Conservation (phyloP, 106 monocot species). For the Vanilla planifolia region DNA sequence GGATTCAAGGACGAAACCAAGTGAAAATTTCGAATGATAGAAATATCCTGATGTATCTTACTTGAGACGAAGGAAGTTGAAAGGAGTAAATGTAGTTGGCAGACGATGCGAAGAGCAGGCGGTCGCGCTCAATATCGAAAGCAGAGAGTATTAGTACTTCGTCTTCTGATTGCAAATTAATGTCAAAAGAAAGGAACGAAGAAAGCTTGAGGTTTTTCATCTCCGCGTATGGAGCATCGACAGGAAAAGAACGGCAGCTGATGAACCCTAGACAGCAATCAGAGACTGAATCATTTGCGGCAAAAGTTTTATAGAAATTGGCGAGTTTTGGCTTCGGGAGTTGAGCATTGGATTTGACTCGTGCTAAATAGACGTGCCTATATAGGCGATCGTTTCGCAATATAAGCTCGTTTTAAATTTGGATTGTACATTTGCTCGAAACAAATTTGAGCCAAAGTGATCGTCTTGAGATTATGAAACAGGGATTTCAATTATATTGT, state of each 20-base stretch:
- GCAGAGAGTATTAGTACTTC: conserved; percentile 65
- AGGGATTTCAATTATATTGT: too few relatives aligned
- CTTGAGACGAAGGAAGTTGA: conserved; percentile 32
- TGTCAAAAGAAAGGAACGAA: conserved; percentile 25
- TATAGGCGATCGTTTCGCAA: too few relatives aligned
- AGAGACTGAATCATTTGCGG: background rate
- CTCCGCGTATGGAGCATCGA: background rate
- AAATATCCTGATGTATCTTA: conserved; percentile 26
- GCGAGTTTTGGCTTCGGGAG: too few relatives aligned
- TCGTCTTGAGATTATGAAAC: too few relatives aligned
- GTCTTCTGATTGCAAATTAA: conserved; percentile 45
- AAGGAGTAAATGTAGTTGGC: conserved; percentile 52
- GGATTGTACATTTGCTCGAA: too few relatives aligned
- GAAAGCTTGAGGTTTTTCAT: conserved; percentile 87
- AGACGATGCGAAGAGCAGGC: conserved; percentile 86
- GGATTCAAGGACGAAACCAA: too few relatives aligned
- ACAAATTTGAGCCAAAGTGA: too few relatives aligned
- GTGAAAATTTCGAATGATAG: too few relatives aligned
- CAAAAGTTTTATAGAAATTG: too few relatives aligned
- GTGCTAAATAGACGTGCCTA: too few relatives aligned
- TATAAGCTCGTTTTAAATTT: too few relatives aligned
- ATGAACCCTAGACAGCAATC: background rate
- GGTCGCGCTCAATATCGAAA: conserved; percentile 72
- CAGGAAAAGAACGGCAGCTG: background rate
- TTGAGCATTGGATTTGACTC: too few relatives aligned